phyloP scores from a whole-genome alignment of 2,329 filamentous ascomycete genomes.

The Cladosporium cucumerinum region DNA sequence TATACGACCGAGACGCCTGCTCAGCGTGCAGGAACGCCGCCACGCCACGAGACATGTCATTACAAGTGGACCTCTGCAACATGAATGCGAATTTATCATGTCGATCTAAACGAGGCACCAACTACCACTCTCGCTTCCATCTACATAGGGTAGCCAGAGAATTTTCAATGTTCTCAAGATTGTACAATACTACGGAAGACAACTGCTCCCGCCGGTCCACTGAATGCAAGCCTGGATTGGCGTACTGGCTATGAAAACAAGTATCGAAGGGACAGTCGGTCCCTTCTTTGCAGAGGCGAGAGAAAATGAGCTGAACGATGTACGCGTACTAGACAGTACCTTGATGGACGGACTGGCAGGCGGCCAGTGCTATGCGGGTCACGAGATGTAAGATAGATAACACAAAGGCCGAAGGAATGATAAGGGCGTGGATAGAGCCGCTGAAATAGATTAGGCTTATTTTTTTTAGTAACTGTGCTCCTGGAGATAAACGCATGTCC shows the following conservation, averaged over 20 bases:
- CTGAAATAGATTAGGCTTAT: neutral
- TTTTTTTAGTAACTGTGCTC: neutral
- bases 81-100: neutral
- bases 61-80: neutral
- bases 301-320: neutral
- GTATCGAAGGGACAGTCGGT: neutral
- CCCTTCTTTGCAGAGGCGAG: neutral
- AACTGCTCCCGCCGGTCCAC: neutral
- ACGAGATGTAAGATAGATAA: neutral
- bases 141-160: neutral
- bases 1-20: neutral
- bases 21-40: neutral
- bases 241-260: neutral
- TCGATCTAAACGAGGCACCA: neutral
- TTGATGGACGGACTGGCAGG: neutral
- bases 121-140: neutral
- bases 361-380: neutral
- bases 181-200: neutral
- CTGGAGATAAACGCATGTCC: neutral
- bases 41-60: neutral
- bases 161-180: neutral
- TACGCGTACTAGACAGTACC: neutral
- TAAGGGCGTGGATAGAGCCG: neutral
- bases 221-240: neutral
- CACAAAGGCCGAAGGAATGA: neutral